Percentiles rank a stretch among this genome's conserved stretches.
These are phyloP conservation scores for Hanseniaspora valbyensis DNA, from an alignment of 805 yeast genomes.

Conservation along the genomic window DNA sequence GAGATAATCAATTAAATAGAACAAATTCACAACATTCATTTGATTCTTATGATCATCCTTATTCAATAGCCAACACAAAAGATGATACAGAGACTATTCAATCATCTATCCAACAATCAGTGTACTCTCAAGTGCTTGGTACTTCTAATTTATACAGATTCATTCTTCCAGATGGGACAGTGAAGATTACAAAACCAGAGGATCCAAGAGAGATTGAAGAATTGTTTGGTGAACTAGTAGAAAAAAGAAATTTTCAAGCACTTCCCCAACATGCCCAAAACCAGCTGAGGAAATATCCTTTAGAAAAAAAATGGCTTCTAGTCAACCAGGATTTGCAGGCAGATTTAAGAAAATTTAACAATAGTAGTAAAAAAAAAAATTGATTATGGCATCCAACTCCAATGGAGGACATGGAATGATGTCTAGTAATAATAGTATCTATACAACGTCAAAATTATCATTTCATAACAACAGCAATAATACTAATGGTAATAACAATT, in stretches of 20 bases:
- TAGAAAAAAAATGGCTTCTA: conserved; percentile 82
- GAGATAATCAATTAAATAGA: not conserved
- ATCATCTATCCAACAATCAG: conserved; percentile 17
- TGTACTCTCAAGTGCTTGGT: conserved; percentile 24
- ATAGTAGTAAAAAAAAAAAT: conserved; percentile 17
- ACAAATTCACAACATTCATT: not conserved
- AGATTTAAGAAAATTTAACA: conserved; percentile 49
- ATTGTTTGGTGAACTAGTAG: conserved; percentile 71
- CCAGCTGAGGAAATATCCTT: conserved; percentile 63
- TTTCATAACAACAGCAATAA: not conserved
- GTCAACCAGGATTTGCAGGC: conserved; percentile 76
- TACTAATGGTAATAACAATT: not conserved
- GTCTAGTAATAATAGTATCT: conserved; percentile 1
- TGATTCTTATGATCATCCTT: not conserved
- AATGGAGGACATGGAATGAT: not conserved
- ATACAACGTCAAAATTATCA: not conserved
- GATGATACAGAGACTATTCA: conserved; percentile 1
- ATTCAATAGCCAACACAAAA: too few species aligned
- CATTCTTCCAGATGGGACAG: conserved; percentile 26
- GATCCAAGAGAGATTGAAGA: conserved; percentile 57
- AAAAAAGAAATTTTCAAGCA: conserved; percentile 61
- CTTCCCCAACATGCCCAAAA: conserved; percentile 62
- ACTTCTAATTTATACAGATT: conserved; percentile 23
- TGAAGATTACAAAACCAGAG: conserved; percentile 51
- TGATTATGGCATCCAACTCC: not conserved